phyloP scores from a whole-genome alignment of 139 green algal genomes.

The Astrephomene gubernaculifera region DNA sequence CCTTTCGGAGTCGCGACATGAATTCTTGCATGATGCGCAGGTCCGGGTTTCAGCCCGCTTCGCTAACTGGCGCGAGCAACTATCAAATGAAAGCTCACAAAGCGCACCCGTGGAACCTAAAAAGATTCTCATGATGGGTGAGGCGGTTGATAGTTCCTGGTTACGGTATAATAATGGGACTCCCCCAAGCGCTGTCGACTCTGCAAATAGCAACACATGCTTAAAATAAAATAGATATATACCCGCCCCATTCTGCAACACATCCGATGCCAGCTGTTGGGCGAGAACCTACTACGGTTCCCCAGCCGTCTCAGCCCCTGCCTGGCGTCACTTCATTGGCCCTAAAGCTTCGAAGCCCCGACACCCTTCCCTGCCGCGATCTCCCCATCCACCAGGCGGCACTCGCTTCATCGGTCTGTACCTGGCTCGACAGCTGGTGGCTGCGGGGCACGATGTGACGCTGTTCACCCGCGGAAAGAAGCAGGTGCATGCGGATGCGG shows the following conservation, averaged over 20 bases:
- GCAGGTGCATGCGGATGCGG: no score
- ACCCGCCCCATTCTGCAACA: background rate
- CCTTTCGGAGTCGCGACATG: no score
- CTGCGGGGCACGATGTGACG: constrained; percentile 92
- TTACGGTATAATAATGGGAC: no score
- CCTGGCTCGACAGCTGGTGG: constrained; percentile 90
- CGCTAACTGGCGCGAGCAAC: constrained; percentile 37
- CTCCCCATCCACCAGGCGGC: constrained; percentile 74
- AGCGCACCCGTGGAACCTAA: constrained; percentile 62
- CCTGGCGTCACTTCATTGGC: background rate
- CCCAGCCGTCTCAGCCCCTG: no score
- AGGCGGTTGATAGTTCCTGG: constrained; percentile 42
- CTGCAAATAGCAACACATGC: no score
- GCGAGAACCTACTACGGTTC: no score
- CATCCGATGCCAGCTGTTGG: no score
- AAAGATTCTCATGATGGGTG: constrained; percentile 93
- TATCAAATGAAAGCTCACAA: no score
- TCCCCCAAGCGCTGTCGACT: no score
- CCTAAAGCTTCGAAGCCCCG: background rate
- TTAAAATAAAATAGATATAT: background rate
- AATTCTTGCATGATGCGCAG: background rate
- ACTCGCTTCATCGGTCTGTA: constrained; percentile 98
- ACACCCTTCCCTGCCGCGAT: background rate
- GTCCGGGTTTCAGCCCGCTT: background rate
- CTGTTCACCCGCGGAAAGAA: constrained; percentile 96